Evolutionary conservation across 345 rosid species (phyloP).

Genomic region (Syzygium aromaticum): DNA sequence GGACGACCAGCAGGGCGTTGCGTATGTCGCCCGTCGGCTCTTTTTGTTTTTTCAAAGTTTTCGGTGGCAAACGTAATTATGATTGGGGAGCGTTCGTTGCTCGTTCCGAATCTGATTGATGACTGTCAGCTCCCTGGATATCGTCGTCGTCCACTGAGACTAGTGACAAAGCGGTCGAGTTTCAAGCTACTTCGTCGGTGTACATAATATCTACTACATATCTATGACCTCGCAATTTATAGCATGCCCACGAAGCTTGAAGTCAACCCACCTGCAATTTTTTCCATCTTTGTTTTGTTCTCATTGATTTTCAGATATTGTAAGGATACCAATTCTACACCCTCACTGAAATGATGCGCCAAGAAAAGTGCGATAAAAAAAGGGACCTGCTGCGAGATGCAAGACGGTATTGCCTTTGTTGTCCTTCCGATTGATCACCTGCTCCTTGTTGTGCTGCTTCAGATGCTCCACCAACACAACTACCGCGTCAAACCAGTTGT

Average conservation of each 20-base stretch:
- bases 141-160: neutral
- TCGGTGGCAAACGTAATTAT: no score
- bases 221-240: neutral
- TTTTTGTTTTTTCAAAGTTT: no score
- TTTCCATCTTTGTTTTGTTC: neutral
- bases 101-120: no score
- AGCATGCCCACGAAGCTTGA: neutral
- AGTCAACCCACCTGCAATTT: neutral
- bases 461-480: neutral
- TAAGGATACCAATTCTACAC: neutral
- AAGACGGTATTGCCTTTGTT: neutral
- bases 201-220: no score
- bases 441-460: neutral
- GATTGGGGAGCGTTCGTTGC: no score
- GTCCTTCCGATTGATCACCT: neutral
- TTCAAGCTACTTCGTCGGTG: no score
- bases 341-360: neutral
- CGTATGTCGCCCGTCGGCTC: no score
- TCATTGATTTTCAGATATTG: neutral
- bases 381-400: neutral
- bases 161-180: accelerated
- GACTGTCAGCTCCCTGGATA: neutral
- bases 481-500: neutral
- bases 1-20: no score
- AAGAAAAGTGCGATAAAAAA: neutral